Evolutionary conservation across 2,329 filamentous ascomycete species (phyloP), one percentile per base, ranked within the genome.

Genomic region (Aureobasidium sp.): DNA sequence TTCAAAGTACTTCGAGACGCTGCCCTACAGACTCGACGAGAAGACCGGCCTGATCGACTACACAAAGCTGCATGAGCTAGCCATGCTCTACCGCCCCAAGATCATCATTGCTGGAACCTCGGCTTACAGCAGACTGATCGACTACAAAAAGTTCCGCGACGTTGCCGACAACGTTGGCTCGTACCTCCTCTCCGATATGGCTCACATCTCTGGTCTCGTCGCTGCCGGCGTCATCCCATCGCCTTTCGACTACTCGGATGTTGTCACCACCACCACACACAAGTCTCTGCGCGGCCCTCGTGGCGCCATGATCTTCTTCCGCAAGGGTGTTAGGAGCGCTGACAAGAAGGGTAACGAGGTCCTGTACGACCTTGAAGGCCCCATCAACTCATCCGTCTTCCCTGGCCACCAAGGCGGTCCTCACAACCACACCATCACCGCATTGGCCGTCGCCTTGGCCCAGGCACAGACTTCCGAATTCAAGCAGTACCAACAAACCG

Each of bases 281-380:
- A 99, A 99, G 85, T 97, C 92, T 62, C 89, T 99, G 69, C 91
- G 94, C 78, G 94, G 94, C 64, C 94, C 94, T 64, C 91, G 94
- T 76, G 94, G 94, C 73, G 94, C 94, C 75, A 99, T 99, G 94
- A 99, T 99, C 81, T 99, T 99, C 86, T 99, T 92, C 87, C 90
- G 94, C 78, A 97, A 96, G 82, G 94, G 94, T 66, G 87, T 97
- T 65, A 89, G 93, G 72, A 91, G 88, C 72, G 88, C 88, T 61
- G 90, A 97, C 74, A 81, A 89, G 78, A 97, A 97, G 84, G 87
- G 91, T 72, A 93, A 96, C 80, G 85, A 93, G 81, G 56, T 73
- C 17, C 81, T 92, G 71, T 99, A 97, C 76, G 91, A 99, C 72
- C 85, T 99, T 37, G 94, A 99, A 82, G 85, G 87, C 70, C 90